Base-by-base conservation (phyloP, 1,284 basidiomycete genomes). In the Phlebopus sp. region DNA sequence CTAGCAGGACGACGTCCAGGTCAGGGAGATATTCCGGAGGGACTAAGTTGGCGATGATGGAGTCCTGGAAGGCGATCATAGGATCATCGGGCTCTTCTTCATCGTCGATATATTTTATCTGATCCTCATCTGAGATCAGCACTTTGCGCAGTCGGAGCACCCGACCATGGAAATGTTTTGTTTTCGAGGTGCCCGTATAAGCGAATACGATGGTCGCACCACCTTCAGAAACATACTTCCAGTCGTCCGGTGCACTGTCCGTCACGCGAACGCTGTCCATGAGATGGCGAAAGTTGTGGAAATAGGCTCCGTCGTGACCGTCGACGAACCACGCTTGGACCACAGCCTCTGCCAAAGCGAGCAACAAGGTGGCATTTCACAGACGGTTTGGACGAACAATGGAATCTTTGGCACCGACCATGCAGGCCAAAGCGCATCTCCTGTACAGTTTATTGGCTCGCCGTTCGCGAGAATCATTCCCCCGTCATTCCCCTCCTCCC, bases 151-250 rank as follows among this genome's bases (percentile, higher is more conserved):
- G 70, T 8, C 92, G 79, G 27, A 97, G 73, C 1, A 87, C 86
- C 35, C 73, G 87, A 6, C 81, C 79, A 40, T 74, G 67, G 59
- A 88, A 86, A 1, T 63, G 27, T 29, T 11, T 52, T 2, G 73
- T 64, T 48, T 74, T 66, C 13, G 62, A 29, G 27, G 77, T 69
- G 0, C 91, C 90, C 10, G 62, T 59, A 62, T 93, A 95, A 7
- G 86, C 82, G 67, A 92, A 91, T 18, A 96, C 90, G 54, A 92
- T 81, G 8, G 90, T 88, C 8, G 90, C 86, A n/a, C 89, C 90
- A 13, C 93, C 93, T 69, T 96, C 93, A 1, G 90, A 84, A 25
- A 92, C 71, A 62, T 96, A 97, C 51, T 66, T 70, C 93, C 92
- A 96, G 62, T 92, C 73, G 5, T 63, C 56, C 0, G 84, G 77